Conservation (phyloP, 768 basidiomycete genomes). For the Hygrophorus russula region DNA sequence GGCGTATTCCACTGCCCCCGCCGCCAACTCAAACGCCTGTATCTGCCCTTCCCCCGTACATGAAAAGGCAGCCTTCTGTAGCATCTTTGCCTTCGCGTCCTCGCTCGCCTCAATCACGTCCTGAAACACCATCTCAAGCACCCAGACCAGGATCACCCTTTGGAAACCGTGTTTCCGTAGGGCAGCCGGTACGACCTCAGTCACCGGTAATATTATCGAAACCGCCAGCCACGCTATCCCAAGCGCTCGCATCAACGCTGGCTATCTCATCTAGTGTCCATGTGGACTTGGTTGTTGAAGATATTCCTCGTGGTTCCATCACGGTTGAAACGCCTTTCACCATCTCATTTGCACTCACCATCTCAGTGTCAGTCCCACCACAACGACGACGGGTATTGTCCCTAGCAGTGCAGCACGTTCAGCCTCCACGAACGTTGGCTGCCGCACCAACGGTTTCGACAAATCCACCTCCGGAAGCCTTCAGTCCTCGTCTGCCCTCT, state of each 20-base stretch:
- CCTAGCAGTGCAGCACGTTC: slow-evolving; percentile 59
- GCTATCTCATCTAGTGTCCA: slow-evolving; percentile 32
- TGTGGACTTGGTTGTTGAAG: slow-evolving; percentile 42
- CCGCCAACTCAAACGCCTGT: slow-evolving; percentile 34
- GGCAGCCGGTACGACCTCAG: slow-evolving; percentile 19
- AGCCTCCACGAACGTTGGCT: slow-evolving; percentile 24
- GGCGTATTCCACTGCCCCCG: slow-evolving; percentile 54
- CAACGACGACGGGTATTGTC: slow-evolving; percentile 28
- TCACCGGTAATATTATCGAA: slow-evolving; percentile 19
- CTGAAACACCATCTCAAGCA: slow-evolving; percentile 42
- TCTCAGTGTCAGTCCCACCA: slow-evolving; percentile 33
- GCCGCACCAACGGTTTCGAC: slow-evolving; percentile 9
- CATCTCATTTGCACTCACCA: slow-evolving; percentile 39
- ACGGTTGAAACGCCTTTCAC: slow-evolving; percentile 48
- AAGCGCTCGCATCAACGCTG: slow-evolving; percentile 12
- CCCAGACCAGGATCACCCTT: slow-evolving; percentile 30
- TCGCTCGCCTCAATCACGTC: slow-evolving; percentile 50
- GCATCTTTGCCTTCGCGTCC: slow-evolving; percentile 34
- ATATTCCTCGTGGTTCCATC: slow-evolving; percentile 33
- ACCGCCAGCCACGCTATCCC: slow-evolving; percentile 10
- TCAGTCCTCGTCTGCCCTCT: slow-evolving; percentile 27
- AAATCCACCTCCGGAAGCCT: slow-evolving; percentile 12
- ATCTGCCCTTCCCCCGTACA: slow-evolving; percentile 67
- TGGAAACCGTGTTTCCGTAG: slow-evolving; percentile 29
- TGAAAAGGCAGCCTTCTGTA: slow-evolving; percentile 44